These are phyloP conservation scores for Silene uniflora DNA, from an alignment of 148 eudicot genomes.

Conservation along the genomic window DNA sequence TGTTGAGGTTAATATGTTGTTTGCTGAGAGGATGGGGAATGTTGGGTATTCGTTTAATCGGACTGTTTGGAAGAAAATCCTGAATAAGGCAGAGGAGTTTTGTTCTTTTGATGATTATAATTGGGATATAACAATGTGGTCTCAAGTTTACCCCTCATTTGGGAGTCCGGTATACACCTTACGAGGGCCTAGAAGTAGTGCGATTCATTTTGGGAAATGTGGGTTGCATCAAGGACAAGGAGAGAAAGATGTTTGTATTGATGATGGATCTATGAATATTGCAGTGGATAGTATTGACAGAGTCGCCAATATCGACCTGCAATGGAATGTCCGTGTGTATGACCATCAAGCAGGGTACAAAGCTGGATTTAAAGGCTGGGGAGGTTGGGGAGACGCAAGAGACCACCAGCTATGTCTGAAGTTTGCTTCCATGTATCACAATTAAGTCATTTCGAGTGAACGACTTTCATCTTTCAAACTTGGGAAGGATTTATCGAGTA, in stretches of 20 bases:
- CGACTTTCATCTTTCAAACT: not conserved
- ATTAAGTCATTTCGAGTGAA: not conserved
- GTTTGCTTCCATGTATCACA: slow-evolving; percentile 75
- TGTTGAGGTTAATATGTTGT: slow-evolving; percentile 27
- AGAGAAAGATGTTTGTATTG: slow-evolving; percentile 50
- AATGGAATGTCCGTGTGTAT: slow-evolving; percentile 59
- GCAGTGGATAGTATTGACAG: slow-evolving; percentile 54
- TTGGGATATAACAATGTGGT: slow-evolving; percentile 99
- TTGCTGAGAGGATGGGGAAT: slow-evolving; percentile 92
- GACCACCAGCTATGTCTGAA: slow-evolving; percentile 73
- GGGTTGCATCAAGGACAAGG: slow-evolving; percentile 96
- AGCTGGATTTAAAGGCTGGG: slow-evolving; percentile 95
- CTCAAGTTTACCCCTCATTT: slow-evolving; percentile 85
- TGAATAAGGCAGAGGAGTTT: slow-evolving; percentile 60
- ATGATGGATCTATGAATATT: slow-evolving; percentile 56
- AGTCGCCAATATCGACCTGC: slow-evolving; percentile 44
- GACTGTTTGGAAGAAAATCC: slow-evolving; percentile 77
- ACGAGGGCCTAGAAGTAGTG: slow-evolving; percentile 85
- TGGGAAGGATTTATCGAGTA: too few relatives aligned
- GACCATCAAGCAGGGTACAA: slow-evolving; percentile 69
- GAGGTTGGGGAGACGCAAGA: slow-evolving; percentile 93
- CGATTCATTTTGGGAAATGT: slow-evolving; percentile 89
- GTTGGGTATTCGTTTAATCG: slow-evolving; percentile 87
- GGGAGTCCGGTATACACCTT: slow-evolving; percentile 76
- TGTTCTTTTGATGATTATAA: slow-evolving; percentile 89